phyloP scores from a whole-genome alignment of 805 yeast genomes.

The Ogataea pignaliae region DNA sequence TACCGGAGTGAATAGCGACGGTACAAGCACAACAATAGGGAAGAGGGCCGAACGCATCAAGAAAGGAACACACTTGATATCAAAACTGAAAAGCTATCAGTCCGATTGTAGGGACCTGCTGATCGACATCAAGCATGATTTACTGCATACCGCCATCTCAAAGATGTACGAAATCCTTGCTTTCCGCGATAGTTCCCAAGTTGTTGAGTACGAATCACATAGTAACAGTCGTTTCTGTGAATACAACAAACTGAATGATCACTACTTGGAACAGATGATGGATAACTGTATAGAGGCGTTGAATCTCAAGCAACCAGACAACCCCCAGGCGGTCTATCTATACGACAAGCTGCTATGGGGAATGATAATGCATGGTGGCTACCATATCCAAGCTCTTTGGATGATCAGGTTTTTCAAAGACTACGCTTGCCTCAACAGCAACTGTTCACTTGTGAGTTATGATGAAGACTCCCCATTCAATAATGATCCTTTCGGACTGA shows the following conservation, averaged over 20 bases:
- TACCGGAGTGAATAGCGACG: not conserved
- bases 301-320: conserved; percentile 32
- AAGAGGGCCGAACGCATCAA: not conserved
- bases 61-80: not conserved
- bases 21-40: not conserved
- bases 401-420: conserved; percentile 36
- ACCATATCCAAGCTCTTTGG: conserved; percentile 38
- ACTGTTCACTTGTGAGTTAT: conserved; percentile 13
- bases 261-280: conserved; percentile 33
- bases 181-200: conserved; percentile 3
- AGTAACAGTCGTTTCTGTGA: not conserved
- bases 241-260: conserved; percentile 7
- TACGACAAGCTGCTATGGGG: conserved; percentile 40
- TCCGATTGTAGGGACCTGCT: not conserved
- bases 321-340: conserved; percentile 30
- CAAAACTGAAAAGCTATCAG: not conserved
- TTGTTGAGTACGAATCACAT: not conserved
- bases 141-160: conserved; percentile 11
- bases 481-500: conserved; percentile 10
- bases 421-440: conserved; percentile 17
- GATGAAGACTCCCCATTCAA: conserved; percentile 13
- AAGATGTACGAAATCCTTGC: conserved; percentile 15
- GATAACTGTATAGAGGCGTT: conserved; percentile 35
- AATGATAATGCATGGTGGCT: conserved; percentile 39
- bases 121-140: conserved; percentile 9